Base-by-base conservation (phyloP, 2,329 filamentous ascomycete genomes). In the Diatrype stigma region DNA sequence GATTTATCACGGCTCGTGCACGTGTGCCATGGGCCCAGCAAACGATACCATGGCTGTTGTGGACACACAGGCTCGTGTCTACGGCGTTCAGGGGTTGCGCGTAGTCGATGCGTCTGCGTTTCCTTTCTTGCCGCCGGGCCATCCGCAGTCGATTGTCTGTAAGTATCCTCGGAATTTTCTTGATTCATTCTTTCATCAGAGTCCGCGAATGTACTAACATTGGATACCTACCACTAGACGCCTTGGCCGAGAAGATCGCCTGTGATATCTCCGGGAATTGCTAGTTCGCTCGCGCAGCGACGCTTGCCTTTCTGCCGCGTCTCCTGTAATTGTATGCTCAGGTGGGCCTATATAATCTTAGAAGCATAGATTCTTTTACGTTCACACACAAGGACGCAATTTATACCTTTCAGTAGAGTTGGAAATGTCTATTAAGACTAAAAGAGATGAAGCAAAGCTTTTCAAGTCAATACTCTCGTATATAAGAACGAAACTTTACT, bases 21-120 rank as follows among this genome's bases (percentile, higher is more conserved):
- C 79, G 0, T 77, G 73, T 48, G 70, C 76, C 1, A 84, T 84
- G 58, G 80, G 81, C 3, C 66, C 69, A 2, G 72, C 75, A 34
- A 67, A 67, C 32, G 79, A 84, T 59, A 61, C 67, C 1, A 73
- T 70, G 63, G 79, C 78, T 3, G 79, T 83, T 1, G 62, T 84
- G 45, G 78, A 84, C 59, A 68, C 67, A 0, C 67, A 73, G 49
- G 81, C 81, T 57, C 69, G 72, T 17, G 80, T 84, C 2, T 68
- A 75, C 32, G 79, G 79, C 3, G 75, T 81, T 0, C 56, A 68
- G 6, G 72, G 73, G 0, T 64, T 84, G 47, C 70, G 81, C 21
- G 80, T 83, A 14, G 80, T 84, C 3, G 81, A 84, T 67, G 80
- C 79, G 10, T 56, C 59, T 14, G 53, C 59, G 7, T 60, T 65